Evolutionary conservation across 1,284 basidiomycete species (phyloP), one percentile per base, ranked within the genome.

Genomic region (Athelia psychrophila): DNA sequence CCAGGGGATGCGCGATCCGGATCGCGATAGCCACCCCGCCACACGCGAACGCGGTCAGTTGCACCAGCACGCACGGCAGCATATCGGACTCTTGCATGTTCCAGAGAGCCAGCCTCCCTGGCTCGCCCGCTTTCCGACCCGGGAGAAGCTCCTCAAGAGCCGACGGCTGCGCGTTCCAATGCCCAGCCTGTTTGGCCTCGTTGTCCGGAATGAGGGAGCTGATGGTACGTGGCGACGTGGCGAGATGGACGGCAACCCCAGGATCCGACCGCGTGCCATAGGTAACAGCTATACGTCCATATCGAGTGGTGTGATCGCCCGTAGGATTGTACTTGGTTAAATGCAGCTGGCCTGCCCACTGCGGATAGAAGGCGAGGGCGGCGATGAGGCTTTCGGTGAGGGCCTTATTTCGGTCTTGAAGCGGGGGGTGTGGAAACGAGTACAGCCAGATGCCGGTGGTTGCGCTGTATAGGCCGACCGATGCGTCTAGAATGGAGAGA

Each of bases 321-420:
- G 18, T 13, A 9, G 60, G 58, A 24, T 66, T 58, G 55, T 65
- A 68, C n/a, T n/a, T n/a, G n/a, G n/a, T n/a, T n/a, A n/a, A n/a
- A n/a, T n/a, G n/a, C n/a, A n/a, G 60, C 40, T 69, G 70, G 0
- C 73, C 74, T 2, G 65, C 56, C 64, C 68, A 74, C 38, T 74
- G 71, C 1, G 74, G 70, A 54, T 76, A 76, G 1, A 57, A 55
- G 45, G 61, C 54, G 40, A 75, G 58, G 4, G 67, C 67, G 15
- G 46, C 42, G n/a, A 52, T 50, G 6, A 75, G 60, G 6, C 70
- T 69, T 9, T 8, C 3, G n/a, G n/a, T n/a, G n/a, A n/a, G n/a
- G n/a, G n/a, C n/a, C n/a, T n/a, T n/a, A n/a, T n/a, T n/a, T n/a
- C n/a, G n/a, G n/a, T n/a, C n/a, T n/a, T n/a, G n/a, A n/a, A n/a